A percentile compares a stretch with the other conserved stretches of the same genome.
These are phyloP conservation scores for Colletotrichum euphorbiae DNA, from an alignment of 2,329 filamentous ascomycete genomes.

Conservation along the genomic window DNA sequence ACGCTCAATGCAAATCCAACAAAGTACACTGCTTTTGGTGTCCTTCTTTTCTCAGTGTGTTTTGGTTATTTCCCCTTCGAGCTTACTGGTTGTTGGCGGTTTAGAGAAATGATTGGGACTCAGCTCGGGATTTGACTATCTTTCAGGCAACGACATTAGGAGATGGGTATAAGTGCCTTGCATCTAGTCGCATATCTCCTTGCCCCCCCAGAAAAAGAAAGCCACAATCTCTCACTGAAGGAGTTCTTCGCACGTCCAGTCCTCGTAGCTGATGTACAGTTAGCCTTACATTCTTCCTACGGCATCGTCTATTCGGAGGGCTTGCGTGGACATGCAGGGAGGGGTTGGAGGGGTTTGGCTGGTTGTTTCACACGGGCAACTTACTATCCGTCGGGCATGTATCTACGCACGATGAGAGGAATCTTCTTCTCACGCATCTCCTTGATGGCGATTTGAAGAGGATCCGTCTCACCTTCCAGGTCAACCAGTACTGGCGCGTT, in stretches of 20 bases:
- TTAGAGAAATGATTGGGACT: conserved; percentile 10
- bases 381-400: conserved; percentile 96
- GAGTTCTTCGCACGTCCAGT: conserved; percentile 98
- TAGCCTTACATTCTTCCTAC: conserved; percentile 40
- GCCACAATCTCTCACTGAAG: conserved; percentile 61
- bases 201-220: conserved; percentile 14
- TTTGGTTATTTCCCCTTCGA: conserved; percentile 13
- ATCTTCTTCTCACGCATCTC: conserved; percentile 99
- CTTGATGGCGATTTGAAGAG: conserved; percentile 96
- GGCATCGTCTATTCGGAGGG: neutral
- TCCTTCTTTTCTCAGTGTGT: conserved; percentile 15
- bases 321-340: conserved; percentile 15
- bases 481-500: conserved; percentile 97
- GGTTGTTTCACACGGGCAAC: conserved; percentile 50
- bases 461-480: conserved; percentile 96
- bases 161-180: conserved; percentile 39
- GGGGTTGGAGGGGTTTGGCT: neutral
- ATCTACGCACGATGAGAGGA: conserved; percentile 91
- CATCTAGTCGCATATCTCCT: conserved; percentile 35
- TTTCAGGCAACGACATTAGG: conserved; percentile 33
- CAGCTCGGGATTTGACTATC: conserved; percentile 29
- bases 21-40: conserved; percentile 34
- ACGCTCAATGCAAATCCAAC: conserved; percentile 37
- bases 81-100: neutral
- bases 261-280: conserved; percentile 80